Base-by-base conservation (phyloP, 176 grass and related monocot genomes). In the Musa acuminata region DNA sequence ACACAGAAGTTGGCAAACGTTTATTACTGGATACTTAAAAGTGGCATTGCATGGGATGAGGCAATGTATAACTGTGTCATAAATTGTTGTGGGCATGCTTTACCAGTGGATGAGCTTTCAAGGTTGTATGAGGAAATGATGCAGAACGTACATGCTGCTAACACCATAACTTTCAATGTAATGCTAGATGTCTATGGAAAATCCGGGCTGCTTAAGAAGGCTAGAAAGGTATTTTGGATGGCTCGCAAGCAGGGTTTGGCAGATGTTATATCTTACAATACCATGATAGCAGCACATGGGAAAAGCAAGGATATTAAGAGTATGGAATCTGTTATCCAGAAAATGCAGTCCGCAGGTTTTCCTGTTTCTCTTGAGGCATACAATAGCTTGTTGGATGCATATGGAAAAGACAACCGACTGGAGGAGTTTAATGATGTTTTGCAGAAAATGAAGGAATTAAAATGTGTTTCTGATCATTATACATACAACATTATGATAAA, bases 401-500 rank as follows among this genome's bases (percentile, higher is more conserved):
- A 97, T n/a, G 93, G 93, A 16, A 97, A 97, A 71, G 80, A 81
- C 76, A 88, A 84, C 71, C 79, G 68, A 23, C 50, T 97, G 73
- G 90, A 93, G 27, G 90, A 91, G 80, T 97, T 93, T 70, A 75
- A 72, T 63, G 55, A 74, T 71, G 80, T 93, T 76, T 80, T 97
- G 68, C 85, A 83, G 83, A 91, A 93, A 79, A 98, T 98, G 94
- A 89, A 88, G 81, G 77, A 85, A 73, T 72, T 82, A 27, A 88
- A 77, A 73, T 93, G 84, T 10, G 71, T 83, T 21, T 87, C 87
- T 4, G 90, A 98, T 77, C 94, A 93, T 43, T 98, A 98, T 13
- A 98, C 94, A 5, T 98, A 93, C 53, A 97, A 97, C 66, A 93
- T 90, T 67, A 97, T 97, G 87, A 88, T 97, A 35, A 97, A 97